Conservation (phyloP, 2,329 filamentous ascomycete species). For the Penicillium palitans region DNA sequence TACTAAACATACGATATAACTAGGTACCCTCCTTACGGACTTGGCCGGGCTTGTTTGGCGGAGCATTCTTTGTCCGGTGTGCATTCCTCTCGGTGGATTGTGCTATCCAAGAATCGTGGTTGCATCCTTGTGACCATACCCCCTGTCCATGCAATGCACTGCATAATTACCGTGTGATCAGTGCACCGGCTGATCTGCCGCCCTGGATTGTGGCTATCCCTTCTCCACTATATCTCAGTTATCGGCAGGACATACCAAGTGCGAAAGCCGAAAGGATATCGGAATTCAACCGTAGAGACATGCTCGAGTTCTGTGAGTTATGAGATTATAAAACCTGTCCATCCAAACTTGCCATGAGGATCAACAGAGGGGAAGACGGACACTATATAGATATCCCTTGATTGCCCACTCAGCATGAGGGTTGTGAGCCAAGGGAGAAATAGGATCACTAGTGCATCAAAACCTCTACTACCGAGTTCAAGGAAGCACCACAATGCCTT, state of each 20-base stretch:
- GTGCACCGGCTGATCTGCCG: background rate
- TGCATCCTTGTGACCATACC: background rate
- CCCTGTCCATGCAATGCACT: background rate
- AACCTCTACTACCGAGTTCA: background rate
- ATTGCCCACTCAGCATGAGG: background rate
- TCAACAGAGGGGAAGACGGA: background rate
- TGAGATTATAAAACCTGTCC: background rate
- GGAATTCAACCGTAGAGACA: no score
- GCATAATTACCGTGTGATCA: background rate
- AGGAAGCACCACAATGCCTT: slow-evolving; percentile 2
- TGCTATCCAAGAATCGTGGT: background rate
- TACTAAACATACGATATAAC: background rate
- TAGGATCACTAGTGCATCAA: background rate
- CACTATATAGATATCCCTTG: slow-evolving; percentile 2
- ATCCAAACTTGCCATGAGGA: background rate
- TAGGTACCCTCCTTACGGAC: background rate
- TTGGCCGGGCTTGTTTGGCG: background rate
- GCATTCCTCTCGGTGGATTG: background rate
- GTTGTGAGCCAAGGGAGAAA: background rate
- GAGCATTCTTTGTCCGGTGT: background rate
- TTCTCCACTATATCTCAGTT: background rate
- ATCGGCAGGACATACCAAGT: background rate
- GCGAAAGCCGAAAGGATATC: background rate
- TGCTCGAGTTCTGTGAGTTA: background rate
- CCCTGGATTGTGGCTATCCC: background rate